These are phyloP conservation scores for Agapanthus africanus DNA, from an alignment of 106 monocot species.

Conservation along the genomic window DNA sequence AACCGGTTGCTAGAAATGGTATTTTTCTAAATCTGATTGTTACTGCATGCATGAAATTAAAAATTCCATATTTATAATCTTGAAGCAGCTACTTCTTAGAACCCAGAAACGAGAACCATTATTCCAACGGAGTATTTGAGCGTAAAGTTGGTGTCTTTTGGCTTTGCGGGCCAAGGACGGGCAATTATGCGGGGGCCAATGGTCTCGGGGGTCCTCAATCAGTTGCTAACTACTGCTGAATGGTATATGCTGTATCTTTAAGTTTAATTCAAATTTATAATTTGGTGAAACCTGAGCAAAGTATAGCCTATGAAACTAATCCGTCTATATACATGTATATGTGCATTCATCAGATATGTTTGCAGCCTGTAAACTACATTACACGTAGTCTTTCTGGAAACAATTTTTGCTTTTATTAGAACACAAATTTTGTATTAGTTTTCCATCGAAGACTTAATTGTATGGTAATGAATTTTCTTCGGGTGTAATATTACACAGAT, in stretches of 20 bases:
- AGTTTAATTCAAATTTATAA: no score
- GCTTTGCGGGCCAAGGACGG: constrained; percentile 94
- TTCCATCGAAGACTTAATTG: neutral
- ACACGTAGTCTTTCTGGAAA: neutral
- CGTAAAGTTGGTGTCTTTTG: constrained; percentile 95
- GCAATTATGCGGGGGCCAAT: constrained; percentile 98
- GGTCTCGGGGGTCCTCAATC: constrained; percentile 95
- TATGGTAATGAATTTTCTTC: constrained; percentile 4
- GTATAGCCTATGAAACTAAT: no score
- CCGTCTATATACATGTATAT: no score
- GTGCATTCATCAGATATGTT: no score
- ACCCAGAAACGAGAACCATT: constrained; percentile 79
- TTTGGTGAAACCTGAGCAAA: no score
- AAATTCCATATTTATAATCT: constrained; percentile 7
- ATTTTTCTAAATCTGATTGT: constrained; percentile 11
- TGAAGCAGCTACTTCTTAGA: constrained; percentile 53
- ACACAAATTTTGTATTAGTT: neutral
- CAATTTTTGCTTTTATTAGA: neutral
- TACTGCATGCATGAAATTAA: neutral
- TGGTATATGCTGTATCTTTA: constrained; percentile 73
- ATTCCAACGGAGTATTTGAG: constrained; percentile 86
- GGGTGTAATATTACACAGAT: constrained; percentile 20
- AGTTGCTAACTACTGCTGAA: constrained; percentile 86
- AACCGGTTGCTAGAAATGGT: constrained; percentile 86
- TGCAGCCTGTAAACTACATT: no score